These are phyloP conservation scores for Podaxis carcinomalis DNA, from an alignment of 768 basidiomycete genomes.

Conservation along the genomic window DNA sequence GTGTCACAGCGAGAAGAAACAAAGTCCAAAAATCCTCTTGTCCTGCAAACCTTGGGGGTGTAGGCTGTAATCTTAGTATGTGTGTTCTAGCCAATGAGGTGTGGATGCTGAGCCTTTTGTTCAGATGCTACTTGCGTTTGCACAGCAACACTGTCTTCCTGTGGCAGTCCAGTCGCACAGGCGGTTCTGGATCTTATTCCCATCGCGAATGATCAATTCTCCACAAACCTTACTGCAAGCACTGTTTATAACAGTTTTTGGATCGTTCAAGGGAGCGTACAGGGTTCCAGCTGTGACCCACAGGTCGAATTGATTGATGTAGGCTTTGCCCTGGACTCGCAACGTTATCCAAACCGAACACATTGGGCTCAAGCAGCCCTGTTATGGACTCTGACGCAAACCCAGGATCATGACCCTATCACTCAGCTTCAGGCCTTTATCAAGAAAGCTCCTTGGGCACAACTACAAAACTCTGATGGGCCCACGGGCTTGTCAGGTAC, in stretches of 20 bases:
- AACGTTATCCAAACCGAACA: slow-evolving; percentile 43
- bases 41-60: slow-evolving; percentile 40
- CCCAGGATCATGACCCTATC: slow-evolving; percentile 38
- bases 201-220: slow-evolving; percentile 42
- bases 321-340: slow-evolving; percentile 35
- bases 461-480: slow-evolving; percentile 34
- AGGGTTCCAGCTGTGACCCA: slow-evolving; percentile 41
- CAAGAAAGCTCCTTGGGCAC: slow-evolving; percentile 42
- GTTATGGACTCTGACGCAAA: slow-evolving; percentile 55
- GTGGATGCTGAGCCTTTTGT: slow-evolving; percentile 7
- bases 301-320: slow-evolving; percentile 57
- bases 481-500: slow-evolving; percentile 28
- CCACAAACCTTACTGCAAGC: slow-evolving; percentile 37
- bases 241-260: slow-evolving; percentile 48
- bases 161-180: slow-evolving; percentile 51
- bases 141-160: slow-evolving; percentile 31
- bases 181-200: slow-evolving; percentile 47
- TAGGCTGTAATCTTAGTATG: slow-evolving; percentile 53
- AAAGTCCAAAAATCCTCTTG: slow-evolving; percentile 26
- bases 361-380: slow-evolving; percentile 56
- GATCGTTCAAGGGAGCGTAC: slow-evolving; percentile 40
- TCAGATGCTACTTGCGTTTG: slow-evolving; percentile 65
- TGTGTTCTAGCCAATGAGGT: slow-evolving; percentile 8
- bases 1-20: slow-evolving; percentile 34
- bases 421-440: slow-evolving; percentile 43